Evolutionary conservation across 2,329 filamentous ascomycete species (phyloP), one percentile per base, ranked within the genome.

Genomic region (Aspergillus neoniger): DNA sequence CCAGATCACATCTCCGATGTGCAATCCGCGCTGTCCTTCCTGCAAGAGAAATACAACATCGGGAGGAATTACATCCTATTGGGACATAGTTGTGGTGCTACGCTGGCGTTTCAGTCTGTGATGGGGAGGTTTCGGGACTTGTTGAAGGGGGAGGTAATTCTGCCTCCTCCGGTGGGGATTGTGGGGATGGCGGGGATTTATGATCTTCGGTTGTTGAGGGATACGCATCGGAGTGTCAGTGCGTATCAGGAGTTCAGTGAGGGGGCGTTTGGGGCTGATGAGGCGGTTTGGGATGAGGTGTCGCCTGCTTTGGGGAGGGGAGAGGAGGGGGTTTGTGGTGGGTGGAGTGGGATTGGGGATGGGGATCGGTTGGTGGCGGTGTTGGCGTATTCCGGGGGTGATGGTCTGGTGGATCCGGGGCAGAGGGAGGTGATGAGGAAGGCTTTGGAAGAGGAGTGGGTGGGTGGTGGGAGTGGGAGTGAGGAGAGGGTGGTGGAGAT

Each of bases 71-170:
- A 81, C 52, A 65, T 82, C 19, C 74, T 82, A 1, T 74, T 77
- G 12, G 80, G 80, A 4, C 80, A 82, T 61, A 81, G 79, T 54
- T 80, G 79, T 57, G 80, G 80, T 6, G 80, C 79, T 8, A 81
- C 79, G 2, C 63, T 82, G 44, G 78, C 79, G 8, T 78, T 80
- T 55, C 77, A 81, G 58, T 68, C 71, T 5, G 76, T 79, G 5
- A 79, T 81, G 75, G 65, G 70, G 50, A 62, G 25, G 54, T 72
- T 41, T 53, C 64, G 21, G 56, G 54, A 5, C 65, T n/a, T 23
- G 58, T 21, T 55, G 68, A 43, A 57, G 30, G 14, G 2, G 38
- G n/a, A 9, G 25, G 28, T 2, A 5, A 4, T 10, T 25, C 23
- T 25, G 23, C 23, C 23, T 25, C 25, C 5, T 8, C 32, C 28